A percentile compares a stretch with the other conserved stretches of the same genome.
phyloP scores from a whole-genome alignment of 306 rosid species.

The Spatholobus suberectus region DNA sequence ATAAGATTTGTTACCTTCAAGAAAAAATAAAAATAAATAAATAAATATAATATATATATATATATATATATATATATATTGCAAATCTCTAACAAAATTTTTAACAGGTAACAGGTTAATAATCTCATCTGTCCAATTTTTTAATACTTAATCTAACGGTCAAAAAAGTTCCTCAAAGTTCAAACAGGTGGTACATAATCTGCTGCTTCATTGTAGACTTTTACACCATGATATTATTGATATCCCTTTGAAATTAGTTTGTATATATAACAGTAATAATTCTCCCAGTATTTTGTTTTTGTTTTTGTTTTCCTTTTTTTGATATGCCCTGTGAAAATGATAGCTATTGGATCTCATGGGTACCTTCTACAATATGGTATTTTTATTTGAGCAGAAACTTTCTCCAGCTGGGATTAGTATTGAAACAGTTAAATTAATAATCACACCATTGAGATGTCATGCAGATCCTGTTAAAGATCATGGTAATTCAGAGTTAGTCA shows the following conservation, averaged over 20 bases:
- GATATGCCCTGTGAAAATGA: conserved; percentile 29
- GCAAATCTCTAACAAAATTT: no score
- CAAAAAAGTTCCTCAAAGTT: no score
- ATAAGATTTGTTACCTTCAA: no score
- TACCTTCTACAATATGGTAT: background rate
- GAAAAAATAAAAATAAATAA: no score
- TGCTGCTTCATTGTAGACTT: no score
- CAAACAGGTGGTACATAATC: no score
- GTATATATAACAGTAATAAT: background rate
- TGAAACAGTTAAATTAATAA: conserved; percentile 43
- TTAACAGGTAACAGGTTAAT: no score
- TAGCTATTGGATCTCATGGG: conserved; percentile 13
- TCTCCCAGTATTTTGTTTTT: background rate
- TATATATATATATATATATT: no score
- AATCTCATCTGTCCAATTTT: no score
- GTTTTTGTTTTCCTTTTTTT: background rate
- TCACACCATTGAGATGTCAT: conserved; percentile 41
- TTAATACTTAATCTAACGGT: no score
- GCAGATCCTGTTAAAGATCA: conserved; percentile 29
- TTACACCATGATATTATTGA: background rate
- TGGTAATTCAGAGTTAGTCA: conserved; percentile 1
- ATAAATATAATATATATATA: no score
- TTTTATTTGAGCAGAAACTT: background rate
- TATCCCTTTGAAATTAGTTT: conserved; percentile 32
- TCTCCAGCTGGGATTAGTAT: background rate